phyloP scores from a whole-genome alignment of 2,329 filamentous ascomycete species.

The Penicillium paneum region DNA sequence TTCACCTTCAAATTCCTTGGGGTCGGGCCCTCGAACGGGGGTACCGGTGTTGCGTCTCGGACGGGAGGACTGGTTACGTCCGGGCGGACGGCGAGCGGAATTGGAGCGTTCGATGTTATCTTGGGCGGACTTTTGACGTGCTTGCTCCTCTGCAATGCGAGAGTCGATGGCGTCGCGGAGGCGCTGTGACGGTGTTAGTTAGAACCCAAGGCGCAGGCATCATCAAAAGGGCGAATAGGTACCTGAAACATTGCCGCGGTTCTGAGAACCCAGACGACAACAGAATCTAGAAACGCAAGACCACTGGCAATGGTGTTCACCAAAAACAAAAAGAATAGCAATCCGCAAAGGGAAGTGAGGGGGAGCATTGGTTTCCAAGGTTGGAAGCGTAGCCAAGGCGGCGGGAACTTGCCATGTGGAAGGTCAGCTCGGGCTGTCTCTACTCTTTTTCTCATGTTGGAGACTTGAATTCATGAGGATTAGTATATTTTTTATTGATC shows the following conservation, averaged over 20 bases:
- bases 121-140: conserved; percentile 62
- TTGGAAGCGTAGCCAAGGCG: conserved; percentile 6
- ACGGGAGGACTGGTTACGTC: conserved; percentile 29
- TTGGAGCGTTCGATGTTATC: conserved; percentile 45
- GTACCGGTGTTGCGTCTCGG: conserved; percentile 37
- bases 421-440: neutral
- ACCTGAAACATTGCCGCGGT: conserved; percentile 29
- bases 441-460: neutral
- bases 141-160: conserved; percentile 87
- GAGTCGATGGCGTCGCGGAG: conserved; percentile 81
- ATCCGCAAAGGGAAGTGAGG: conserved; percentile 14
- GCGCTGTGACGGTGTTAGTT: conserved; percentile 52
- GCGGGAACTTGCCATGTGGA: conserved; percentile 11
- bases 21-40: conserved; percentile 66
- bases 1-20: conserved; percentile 79
- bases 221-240: neutral
- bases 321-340: conserved; percentile 10
- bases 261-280: conserved; percentile 17
- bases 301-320: conserved; percentile 2
- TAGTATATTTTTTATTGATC: neutral
- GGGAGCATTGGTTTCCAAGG: conserved; percentile 13
- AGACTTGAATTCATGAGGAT: neutral
- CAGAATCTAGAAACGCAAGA: conserved; percentile 13
- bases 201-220: conserved; percentile 5
- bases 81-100: conserved; percentile 39